A percentile compares a stretch with the other conserved stretches of the same genome.
Evolutionary conservation across 1,284 basidiomycete species (phyloP).

Genomic region (Phellinidium pouzarii): DNA sequence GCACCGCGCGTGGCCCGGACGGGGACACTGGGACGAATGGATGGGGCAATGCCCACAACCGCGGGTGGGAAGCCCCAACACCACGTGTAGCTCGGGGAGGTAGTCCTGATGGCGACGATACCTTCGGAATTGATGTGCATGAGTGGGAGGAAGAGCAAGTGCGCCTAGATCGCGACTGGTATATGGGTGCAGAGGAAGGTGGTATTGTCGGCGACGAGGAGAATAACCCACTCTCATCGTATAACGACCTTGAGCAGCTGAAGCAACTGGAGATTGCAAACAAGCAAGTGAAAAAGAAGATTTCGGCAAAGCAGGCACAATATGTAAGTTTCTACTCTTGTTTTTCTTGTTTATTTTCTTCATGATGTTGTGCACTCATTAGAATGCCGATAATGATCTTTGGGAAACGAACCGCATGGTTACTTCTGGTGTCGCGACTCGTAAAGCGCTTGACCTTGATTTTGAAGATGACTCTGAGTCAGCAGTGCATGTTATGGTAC

Average conservation of each 20-base stretch:
- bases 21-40: slow-evolving; percentile 31
- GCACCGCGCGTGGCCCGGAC: slow-evolving; percentile 43
- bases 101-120: slow-evolving; percentile 57
- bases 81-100: slow-evolving; percentile 59
- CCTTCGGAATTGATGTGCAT: slow-evolving; percentile 55
- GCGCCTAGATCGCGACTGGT: slow-evolving; percentile 89
- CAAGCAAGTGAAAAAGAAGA: slow-evolving; percentile 79
- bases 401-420: slow-evolving; percentile 99
- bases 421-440: slow-evolving; percentile 88
- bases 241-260: slow-evolving; percentile 69
- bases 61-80: slow-evolving; percentile 83
- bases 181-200: slow-evolving; percentile 83
- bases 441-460: slow-evolving; percentile 81
- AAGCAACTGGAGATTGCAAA: slow-evolving; percentile 76
- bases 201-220: slow-evolving; percentile 83
- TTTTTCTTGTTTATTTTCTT: background rate
- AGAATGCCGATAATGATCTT: slow-evolving; percentile 96
- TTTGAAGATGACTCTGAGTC: slow-evolving; percentile 93
- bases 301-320: slow-evolving; percentile 90
- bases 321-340: slow-evolving; percentile 53
- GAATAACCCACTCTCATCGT: slow-evolving; percentile 89
- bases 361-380: slow-evolving; percentile 4
- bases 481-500: slow-evolving; percentile 94
- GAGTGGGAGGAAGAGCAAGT: slow-evolving; percentile 97
- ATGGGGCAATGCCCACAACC: slow-evolving; percentile 52